Percentiles rank a stretch among this genome's conserved stretches.
These are phyloP conservation scores for Vaccinium vitisidaea DNA, from an alignment of 148 eudicot genomes.

Conservation along the genomic window DNA sequence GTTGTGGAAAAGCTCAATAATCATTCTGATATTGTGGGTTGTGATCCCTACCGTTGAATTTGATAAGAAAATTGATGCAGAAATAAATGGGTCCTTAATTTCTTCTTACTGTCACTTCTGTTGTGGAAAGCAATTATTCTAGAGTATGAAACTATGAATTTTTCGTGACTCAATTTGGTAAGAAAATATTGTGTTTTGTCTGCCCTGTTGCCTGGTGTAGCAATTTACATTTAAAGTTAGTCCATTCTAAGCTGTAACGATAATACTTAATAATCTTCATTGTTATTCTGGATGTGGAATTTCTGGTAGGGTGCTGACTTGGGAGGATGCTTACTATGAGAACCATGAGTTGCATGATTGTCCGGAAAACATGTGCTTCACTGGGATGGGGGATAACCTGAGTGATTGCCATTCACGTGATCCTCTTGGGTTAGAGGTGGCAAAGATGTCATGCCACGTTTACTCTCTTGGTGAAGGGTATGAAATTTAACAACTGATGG, in stretches of 20 bases:
- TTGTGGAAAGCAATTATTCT: not conserved
- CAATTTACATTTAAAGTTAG: not conserved
- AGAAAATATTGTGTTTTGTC: not conserved
- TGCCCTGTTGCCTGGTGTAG: not conserved
- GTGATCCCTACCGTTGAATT: not conserved
- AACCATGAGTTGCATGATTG: constrained; percentile 34
- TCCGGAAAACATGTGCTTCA: constrained; percentile 35
- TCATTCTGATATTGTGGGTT: not conserved
- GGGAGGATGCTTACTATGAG: constrained; percentile 83
- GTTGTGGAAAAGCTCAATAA: not conserved
- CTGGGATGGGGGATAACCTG: constrained; percentile 30
- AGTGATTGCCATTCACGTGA: constrained; percentile 52
- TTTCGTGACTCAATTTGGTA: constrained; percentile 6
- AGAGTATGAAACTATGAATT: not conserved
- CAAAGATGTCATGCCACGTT: constrained; percentile 80
- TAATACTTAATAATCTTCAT: not conserved
- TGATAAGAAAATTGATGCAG: not conserved
- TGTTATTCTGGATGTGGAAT: constrained; percentile 7
- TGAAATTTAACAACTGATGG: constrained; percentile 17
- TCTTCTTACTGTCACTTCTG: not conserved
- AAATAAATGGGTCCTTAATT: not conserved
- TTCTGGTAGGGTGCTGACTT: constrained; percentile 69
- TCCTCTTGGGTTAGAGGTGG: constrained; percentile 72
- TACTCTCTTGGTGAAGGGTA: constrained; percentile 96
- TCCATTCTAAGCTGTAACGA: not conserved